Conservation (phyloP, 176 grass and related monocot genomes). For the Oryza australiensis region DNA sequence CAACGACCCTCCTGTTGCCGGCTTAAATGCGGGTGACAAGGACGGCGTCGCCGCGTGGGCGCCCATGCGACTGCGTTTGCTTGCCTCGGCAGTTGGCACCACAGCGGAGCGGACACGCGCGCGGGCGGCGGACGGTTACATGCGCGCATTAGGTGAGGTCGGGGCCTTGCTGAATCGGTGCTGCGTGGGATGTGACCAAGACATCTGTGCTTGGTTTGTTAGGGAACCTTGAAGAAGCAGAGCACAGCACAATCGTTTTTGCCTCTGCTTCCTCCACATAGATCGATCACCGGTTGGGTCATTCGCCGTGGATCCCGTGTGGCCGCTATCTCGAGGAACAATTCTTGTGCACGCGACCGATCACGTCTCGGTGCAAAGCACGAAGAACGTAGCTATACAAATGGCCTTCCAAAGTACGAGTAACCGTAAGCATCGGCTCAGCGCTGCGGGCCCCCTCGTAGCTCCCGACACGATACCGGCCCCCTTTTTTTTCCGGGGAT, state of each 20-base stretch:
- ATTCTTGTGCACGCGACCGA: neutral
- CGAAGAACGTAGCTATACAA: neutral
- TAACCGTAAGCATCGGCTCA: neutral
- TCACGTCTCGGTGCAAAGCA: constrained; percentile 15
- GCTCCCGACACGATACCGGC: constrained; percentile 30
- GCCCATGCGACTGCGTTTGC: constrained; percentile 13
- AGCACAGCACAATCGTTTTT: neutral
- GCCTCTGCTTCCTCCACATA: neutral
- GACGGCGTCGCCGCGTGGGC: constrained; percentile 20
- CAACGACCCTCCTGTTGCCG: constrained; percentile 11
- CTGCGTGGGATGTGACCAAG: constrained; percentile 47
- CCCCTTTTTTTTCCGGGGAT: neutral
- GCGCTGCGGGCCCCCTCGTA: neutral
- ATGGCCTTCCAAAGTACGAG: neutral
- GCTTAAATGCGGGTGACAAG: constrained; percentile 24
- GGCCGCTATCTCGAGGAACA: neutral
- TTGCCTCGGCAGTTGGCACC: neutral
- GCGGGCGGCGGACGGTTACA: neutral
- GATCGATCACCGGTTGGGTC: neutral
- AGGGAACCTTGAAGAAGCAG: neutral
- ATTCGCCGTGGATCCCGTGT: neutral
- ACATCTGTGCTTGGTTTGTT: neutral
- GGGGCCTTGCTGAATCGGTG: constrained; percentile 42
- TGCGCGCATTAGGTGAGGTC: constrained; percentile 12
- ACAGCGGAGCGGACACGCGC: neutral